Conservation (phyloP, 108 stramenopile species). For the Schizochytrium sp. region DNA sequence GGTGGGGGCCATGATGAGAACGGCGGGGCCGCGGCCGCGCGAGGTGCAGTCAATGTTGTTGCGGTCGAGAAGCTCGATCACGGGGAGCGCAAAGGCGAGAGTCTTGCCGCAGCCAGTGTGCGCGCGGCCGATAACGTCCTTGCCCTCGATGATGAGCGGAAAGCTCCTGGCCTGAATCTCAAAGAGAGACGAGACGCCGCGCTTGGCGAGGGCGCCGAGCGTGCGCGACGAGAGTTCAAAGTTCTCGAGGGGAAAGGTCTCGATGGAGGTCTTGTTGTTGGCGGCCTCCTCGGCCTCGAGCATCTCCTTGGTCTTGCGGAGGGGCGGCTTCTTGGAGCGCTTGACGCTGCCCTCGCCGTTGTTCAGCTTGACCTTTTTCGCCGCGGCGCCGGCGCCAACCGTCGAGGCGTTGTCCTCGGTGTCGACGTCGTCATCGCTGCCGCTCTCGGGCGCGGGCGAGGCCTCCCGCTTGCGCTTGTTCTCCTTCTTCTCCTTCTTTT, state of each 20-base stretch:
- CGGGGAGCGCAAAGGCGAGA: constrained; percentile 92
- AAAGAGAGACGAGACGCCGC: constrained; percentile 43
- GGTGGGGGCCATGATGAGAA: constrained; percentile 93
- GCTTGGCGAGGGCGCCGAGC: constrained; percentile 26
- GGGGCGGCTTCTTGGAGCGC: background rate
- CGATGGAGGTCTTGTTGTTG: background rate
- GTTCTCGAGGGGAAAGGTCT: background rate
- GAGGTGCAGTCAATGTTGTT: background rate
- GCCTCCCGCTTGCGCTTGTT: constrained; percentile 18
- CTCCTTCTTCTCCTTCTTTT: constrained; percentile 25
- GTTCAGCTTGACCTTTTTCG: background rate
- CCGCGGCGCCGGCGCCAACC: background rate
- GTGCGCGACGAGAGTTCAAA: constrained; percentile 38
- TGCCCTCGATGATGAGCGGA: constrained; percentile 67
- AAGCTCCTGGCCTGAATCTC: constrained; percentile 75
- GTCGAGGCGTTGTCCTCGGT: background rate
- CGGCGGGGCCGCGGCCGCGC: constrained; percentile 71
- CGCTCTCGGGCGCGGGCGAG: background rate
- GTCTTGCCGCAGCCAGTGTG: constrained; percentile 99
- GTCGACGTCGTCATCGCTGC: background rate
- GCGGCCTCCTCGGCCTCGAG: background rate
- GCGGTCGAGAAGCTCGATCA: constrained; percentile 54
- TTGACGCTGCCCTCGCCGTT: background rate
- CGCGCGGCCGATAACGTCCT: constrained; percentile 89
- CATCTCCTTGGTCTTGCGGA: background rate